These are phyloP conservation scores for Lachnellula hyalina DNA, from an alignment of 2,329 filamentous ascomycete species.

Conservation along the genomic window DNA sequence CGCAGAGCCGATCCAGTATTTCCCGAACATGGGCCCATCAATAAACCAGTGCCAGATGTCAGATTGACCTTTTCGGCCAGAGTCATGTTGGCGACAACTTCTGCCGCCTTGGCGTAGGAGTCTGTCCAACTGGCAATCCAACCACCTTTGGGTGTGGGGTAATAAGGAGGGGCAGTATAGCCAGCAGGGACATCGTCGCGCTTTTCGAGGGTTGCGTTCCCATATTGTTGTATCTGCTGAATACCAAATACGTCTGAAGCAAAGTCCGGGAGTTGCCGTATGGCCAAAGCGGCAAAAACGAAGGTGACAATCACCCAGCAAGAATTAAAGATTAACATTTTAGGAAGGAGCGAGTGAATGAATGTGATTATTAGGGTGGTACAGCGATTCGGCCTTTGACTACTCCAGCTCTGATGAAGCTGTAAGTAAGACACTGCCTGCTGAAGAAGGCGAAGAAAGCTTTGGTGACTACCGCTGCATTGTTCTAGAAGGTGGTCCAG, in stretches of 20 bases:
- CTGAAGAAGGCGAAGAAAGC: not conserved
- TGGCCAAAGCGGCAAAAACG: not conserved
- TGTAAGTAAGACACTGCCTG: conserved; percentile 6
- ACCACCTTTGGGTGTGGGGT: conserved; percentile 50
- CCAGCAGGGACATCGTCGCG: conserved; percentile 23
- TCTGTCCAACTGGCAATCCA: conserved; percentile 49
- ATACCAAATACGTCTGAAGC: conserved; percentile 5
- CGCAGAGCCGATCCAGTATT: conserved; percentile 68
- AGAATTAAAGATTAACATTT: conserved; percentile 5
- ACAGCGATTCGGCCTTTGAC: not conserved
- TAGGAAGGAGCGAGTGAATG: not conserved
- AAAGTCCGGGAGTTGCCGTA: conserved; percentile 9
- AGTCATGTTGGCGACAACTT: conserved; percentile 69
- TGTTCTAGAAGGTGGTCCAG: not conserved
- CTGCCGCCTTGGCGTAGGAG: conserved; percentile 64
- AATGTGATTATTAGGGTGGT: not conserved
- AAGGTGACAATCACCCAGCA: not conserved
- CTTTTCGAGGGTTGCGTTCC: conserved; percentile 6
- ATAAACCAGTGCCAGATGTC: conserved; percentile 64
- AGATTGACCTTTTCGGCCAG: conserved; percentile 77
- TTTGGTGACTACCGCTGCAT: not conserved
- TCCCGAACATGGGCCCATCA: conserved; percentile 68
- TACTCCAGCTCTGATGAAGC: not conserved
- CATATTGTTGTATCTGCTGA: not conserved
- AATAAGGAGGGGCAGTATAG: conserved; percentile 27